phyloP scores from a whole-genome alignment of 805 yeast species.

The Yamadazyma sp. region DNA sequence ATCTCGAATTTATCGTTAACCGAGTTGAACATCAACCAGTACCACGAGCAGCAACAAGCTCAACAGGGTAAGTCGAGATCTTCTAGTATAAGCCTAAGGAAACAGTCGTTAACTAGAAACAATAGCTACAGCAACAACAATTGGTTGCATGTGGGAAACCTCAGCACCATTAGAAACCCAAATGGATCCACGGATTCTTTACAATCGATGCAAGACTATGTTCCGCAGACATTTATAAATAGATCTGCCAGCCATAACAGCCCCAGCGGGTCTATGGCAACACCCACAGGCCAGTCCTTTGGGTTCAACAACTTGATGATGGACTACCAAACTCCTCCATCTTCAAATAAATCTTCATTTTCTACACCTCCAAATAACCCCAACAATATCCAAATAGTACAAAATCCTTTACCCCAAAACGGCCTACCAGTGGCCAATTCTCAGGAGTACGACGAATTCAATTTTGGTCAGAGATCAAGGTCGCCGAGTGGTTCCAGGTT shows the following conservation, averaged over 20 bases:
- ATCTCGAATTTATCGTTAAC: constrained; percentile 42
- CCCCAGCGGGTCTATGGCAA: constrained; percentile 5
- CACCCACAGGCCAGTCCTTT: constrained; percentile 16
- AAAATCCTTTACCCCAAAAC: constrained; percentile 11
- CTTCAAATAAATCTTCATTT: constrained; percentile 32
- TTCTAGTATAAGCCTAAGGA: constrained; percentile 38
- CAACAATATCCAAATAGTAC: constrained; percentile 10
- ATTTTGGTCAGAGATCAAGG: constrained; percentile 20
- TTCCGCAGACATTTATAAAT: constrained; percentile 40
- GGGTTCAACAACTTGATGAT: constrained; percentile 39
- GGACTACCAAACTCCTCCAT: constrained; percentile 43
- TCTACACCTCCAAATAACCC: constrained; percentile 16
- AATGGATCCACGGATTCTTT: constrained; percentile 38
- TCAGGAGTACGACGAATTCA: constrained; percentile 34
- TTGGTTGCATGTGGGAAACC: constrained; percentile 47
- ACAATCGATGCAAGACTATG: constrained; percentile 45
- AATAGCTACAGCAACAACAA: constrained; percentile 33
- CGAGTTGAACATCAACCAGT: constrained; percentile 37
- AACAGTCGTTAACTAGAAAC: constrained; percentile 45
- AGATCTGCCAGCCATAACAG: constrained; percentile 24
- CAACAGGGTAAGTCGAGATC: constrained; percentile 29
- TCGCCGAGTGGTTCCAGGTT: constrained; percentile 23
- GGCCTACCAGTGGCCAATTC: constrained; percentile 3
- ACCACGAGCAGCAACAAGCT: constrained; percentile 19
- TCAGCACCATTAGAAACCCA: constrained; percentile 29